These are phyloP conservation scores for Endocalyx cinctus DNA, from an alignment of 2,329 filamentous ascomycete species.

Conservation along the genomic window DNA sequence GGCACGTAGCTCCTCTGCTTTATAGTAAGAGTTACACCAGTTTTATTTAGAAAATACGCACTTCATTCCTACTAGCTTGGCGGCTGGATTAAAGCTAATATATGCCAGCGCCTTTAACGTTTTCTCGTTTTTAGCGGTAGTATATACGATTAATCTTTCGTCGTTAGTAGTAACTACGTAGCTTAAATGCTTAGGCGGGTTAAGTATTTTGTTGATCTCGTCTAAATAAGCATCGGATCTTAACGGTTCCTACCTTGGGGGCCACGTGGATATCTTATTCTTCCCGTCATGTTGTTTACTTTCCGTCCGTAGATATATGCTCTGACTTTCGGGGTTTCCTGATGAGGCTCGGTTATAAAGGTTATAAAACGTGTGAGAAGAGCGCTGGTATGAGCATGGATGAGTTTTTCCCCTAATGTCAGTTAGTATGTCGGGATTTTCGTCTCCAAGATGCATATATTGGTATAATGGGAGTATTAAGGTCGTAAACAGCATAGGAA, in stretches of 20 bases:
- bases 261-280: constrained; percentile 22
- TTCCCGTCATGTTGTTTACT: constrained; percentile 9
- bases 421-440: no score
- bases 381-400: no score
- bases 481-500: no score
- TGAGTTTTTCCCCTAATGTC: no score
- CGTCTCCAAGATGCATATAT: no score
- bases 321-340: no score
- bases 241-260: constrained; percentile 11
- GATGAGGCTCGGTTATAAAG: no score
- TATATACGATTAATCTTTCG: constrained; percentile 24
- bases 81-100: constrained; percentile 24
- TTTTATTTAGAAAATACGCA: constrained; percentile 14
- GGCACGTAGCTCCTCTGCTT: no score
- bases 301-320: no score
- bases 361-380: no score
- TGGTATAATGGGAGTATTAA: no score
- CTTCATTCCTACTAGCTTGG: constrained; percentile 17
- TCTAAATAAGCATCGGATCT: constrained; percentile 9
- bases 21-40: constrained; percentile 3
- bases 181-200: constrained; percentile 13
- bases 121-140: constrained; percentile 12
- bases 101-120: constrained; percentile 19
- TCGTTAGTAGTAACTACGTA: constrained; percentile 19
- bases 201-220: constrained; percentile 16